Percentiles rank a stretch among this genome's conserved stretches.
These are phyloP conservation scores for Alternaria arborescens DNA, from an alignment of 2,329 filamentous ascomycete genomes.

Conservation along the genomic window DNA sequence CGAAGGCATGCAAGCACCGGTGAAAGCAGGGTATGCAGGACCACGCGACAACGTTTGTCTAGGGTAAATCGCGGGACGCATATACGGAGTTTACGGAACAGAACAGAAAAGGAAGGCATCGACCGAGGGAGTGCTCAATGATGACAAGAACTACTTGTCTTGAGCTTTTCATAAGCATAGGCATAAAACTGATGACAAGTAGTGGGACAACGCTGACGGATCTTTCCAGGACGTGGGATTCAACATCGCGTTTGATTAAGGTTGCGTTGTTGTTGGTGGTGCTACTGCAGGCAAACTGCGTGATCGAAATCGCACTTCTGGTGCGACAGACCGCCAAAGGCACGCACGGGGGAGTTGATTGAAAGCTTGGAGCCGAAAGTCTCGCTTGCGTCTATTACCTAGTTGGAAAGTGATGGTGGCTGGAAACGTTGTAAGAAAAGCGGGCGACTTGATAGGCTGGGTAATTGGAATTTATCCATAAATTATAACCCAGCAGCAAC, in stretches of 20 bases:
- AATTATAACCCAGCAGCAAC: constrained; percentile 4
- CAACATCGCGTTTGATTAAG: constrained; percentile 8
- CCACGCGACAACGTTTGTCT: constrained; percentile 1
- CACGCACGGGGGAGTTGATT: background rate
- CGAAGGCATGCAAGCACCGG: background rate
- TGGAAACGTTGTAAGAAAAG: background rate
- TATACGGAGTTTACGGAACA: constrained; percentile 2
- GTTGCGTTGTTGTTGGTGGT: background rate
- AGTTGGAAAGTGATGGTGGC: background rate
- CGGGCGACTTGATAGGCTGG: constrained; percentile 13
- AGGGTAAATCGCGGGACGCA: background rate
- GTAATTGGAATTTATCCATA: constrained; percentile 18
- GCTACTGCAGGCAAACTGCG: constrained; percentile 10
- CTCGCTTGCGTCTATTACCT: constrained; percentile 8
- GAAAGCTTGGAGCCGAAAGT: background rate
- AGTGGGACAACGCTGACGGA: background rate
- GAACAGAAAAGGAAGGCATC: background rate
- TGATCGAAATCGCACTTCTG: constrained; percentile 3
- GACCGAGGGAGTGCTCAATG: background rate
- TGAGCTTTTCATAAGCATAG: background rate
- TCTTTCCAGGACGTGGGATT: background rate
- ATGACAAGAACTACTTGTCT: background rate
- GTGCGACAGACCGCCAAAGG: constrained; percentile 1
- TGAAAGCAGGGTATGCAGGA: background rate
- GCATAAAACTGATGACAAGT: background rate